Evolutionary conservation across 2,329 filamentous ascomycete genomes (phyloP), one percentile per base, ranked within the genome.

Genomic region (Arthrobotrys entomopaga): DNA sequence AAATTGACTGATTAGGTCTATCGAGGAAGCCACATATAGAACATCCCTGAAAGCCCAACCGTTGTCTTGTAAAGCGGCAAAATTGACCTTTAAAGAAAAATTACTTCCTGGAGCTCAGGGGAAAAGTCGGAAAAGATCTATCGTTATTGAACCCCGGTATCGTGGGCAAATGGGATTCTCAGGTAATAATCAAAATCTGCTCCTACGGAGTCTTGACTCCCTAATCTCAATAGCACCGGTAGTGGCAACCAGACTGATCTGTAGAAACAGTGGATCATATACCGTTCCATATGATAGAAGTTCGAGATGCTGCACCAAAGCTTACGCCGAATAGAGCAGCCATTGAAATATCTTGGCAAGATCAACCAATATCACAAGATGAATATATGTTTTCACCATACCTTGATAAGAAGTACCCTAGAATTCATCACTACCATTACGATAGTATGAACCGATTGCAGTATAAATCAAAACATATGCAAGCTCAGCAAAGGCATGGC

Each of bases 391-490:
- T 40, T 42, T 67, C 64, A 29, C 64, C 64, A 1, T 26, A 59
- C 43, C 29, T 19, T 26, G 48, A n/a, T n/a, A n/a, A 38, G 11
- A 6, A 24, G 34, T 22, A 67, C 22, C 54, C 64, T 6, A 46
- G 15, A 34, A 67, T 67, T n/a, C 64, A 67, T 46, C 64, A 67
- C n/a, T 67, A 67, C n/a, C 64, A 67, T 20, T 10, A 53, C 13
- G 64, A 60, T 34, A 54, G 54, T 10, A 29, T 46, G 38, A 52
- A 60, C 13, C 46, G 64, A n/a, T 16, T 67, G 15, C 48, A 59
- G 22, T 54, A 67, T 19, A 26, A 19, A 19, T 43, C 24, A n/a
- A 50, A 42, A 3, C 64, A 67, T 48, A 67, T 6, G 29, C 7
- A 34, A 34, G 29, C 34, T 11, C 43, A 24, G n/a, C 46, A 43